Conservation (phyloP, 805 yeast species). For the Yarrowia phangngaensis region DNA sequence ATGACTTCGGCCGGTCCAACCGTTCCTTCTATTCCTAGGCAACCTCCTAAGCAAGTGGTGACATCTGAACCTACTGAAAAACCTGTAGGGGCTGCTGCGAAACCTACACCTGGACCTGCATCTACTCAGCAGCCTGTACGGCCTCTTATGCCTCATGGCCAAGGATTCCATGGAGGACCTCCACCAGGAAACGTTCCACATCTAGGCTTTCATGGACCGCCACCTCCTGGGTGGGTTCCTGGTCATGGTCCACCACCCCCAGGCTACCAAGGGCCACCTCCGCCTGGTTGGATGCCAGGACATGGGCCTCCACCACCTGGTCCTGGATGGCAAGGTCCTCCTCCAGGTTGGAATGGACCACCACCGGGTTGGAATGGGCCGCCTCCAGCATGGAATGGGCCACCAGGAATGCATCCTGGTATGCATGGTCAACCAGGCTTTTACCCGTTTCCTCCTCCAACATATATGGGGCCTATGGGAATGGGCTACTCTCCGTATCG, state of each 20-base stretch:
- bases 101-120: background rate
- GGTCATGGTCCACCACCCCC: background rate
- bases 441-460: slow-evolving; percentile 22
- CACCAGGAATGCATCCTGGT: background rate
- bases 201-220: background rate
- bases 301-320: slow-evolving; percentile 7
- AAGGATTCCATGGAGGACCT: slow-evolving; percentile 5
- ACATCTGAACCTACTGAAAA: background rate
- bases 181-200: slow-evolving; percentile 5
- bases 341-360: slow-evolving; percentile 6
- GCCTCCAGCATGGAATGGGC: background rate
- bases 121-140: background rate
- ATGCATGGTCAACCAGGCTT: slow-evolving; percentile 1
- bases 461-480: slow-evolving; percentile 21
- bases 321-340: slow-evolving; percentile 28
- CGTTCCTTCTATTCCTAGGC: background rate
- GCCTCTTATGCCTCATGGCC: no score
- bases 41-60: background rate
- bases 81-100: background rate
- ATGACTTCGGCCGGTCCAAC: slow-evolving; percentile 13
- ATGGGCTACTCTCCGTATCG: slow-evolving; percentile 24
- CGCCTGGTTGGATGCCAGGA: slow-evolving; percentile 23
- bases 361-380: background rate
- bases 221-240: slow-evolving; percentile 3
- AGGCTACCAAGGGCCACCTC: slow-evolving; percentile 27